These are phyloP conservation scores for Rutstroemia sp. DNA, from an alignment of 2,329 filamentous ascomycete species.

Conservation along the genomic window DNA sequence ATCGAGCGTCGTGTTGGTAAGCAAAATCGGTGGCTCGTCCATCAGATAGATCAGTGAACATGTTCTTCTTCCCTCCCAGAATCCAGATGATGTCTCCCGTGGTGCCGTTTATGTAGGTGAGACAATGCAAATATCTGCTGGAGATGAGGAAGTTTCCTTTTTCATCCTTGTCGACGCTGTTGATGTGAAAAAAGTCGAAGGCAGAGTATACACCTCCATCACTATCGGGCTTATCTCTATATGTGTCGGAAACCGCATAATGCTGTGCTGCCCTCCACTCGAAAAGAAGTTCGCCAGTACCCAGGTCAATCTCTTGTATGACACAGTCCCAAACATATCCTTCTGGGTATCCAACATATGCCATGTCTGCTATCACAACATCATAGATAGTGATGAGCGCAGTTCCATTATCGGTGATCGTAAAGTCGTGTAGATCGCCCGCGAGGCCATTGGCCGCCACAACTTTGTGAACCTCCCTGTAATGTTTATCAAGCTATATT, in stretches of 20 bases:
- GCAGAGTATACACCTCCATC: slow-evolving; percentile 33
- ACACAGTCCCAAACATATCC: slow-evolving; percentile 50
- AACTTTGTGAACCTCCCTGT: slow-evolving; percentile 32
- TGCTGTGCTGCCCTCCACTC: slow-evolving; percentile 48
- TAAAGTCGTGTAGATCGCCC: slow-evolving; percentile 41
- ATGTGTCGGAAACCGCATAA: slow-evolving; percentile 36
- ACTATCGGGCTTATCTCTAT: slow-evolving; percentile 27
- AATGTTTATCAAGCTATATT: slow-evolving; percentile 21
- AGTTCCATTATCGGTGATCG: slow-evolving; percentile 44
- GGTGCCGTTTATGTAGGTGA: slow-evolving; percentile 40
- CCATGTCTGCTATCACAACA: slow-evolving; percentile 39
- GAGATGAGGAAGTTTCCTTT: slow-evolving; percentile 41
- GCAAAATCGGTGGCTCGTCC: slow-evolving; percentile 38
- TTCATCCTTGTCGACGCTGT: slow-evolving; percentile 34
- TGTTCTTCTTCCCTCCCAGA: slow-evolving; percentile 37
- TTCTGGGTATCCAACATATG: slow-evolving; percentile 37
- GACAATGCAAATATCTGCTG: slow-evolving; percentile 37
- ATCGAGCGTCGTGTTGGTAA: slow-evolving; percentile 44
- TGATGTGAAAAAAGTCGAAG: slow-evolving; percentile 33
- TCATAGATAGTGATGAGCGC: slow-evolving; percentile 47
- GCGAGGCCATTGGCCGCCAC: slow-evolving; percentile 25
- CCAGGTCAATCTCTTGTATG: slow-evolving; percentile 35
- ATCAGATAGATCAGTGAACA: slow-evolving; percentile 31
- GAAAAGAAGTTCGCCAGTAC: slow-evolving; percentile 47
- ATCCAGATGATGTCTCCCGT: slow-evolving; percentile 41